A percentile compares a stretch with the other conserved stretches of the same genome.
Evolutionary conservation across 805 yeast genomes (phyloP).

Genomic region (Candida boleticola): DNA sequence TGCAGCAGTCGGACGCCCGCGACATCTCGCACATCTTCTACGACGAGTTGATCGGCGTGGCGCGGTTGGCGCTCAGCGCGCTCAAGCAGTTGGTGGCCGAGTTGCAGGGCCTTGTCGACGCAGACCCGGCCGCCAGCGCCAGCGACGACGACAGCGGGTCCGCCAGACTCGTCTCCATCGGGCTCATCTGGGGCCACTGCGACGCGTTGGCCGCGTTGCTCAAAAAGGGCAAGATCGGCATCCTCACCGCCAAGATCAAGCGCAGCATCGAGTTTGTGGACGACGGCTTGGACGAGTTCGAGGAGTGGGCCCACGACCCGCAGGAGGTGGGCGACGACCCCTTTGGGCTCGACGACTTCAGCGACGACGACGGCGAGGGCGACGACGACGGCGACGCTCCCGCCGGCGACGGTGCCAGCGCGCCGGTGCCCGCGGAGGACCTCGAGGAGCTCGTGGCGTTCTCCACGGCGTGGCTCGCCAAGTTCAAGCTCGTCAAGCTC

Average conservation of each 20-base stretch:
- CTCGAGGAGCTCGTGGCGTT: conserved; percentile 32
- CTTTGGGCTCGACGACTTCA: conserved; percentile 17
- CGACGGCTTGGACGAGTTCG: conserved; percentile 67
- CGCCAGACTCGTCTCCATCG: conserved; percentile 54
- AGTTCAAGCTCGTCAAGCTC: conserved; percentile 55
- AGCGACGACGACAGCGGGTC: conserved; percentile 7
- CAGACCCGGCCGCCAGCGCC: conserved; percentile 9
- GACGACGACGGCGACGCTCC: conserved; percentile 14
- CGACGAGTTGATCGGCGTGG: conserved; percentile 29
- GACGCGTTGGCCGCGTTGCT: conserved; percentile 44
- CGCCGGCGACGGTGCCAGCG: too few relatives aligned
- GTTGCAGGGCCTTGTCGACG: conserved; percentile 12
- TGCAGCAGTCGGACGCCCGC: conserved; percentile 26
- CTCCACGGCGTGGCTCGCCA: conserved; percentile 49
- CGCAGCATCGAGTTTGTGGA: conserved; percentile 46
- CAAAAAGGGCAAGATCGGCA: conserved; percentile 51
- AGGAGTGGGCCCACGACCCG: conserved; percentile 69
- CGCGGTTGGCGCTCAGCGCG: conserved; percentile 16
- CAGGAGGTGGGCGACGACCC: conserved; percentile 33
- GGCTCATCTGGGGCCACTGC: conserved; percentile 70
- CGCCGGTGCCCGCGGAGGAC: conserved; percentile 11
- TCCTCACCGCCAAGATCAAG: conserved; percentile 47
- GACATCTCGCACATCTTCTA: conserved; percentile 36
- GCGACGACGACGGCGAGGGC: conserved; percentile 22
- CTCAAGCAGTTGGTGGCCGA: conserved; percentile 23